A percentile compares a stretch with the other conserved stretches of the same genome.
Evolutionary conservation across 179 eudicot species (phyloP).

Genomic region (Patellifolia procumbens): DNA sequence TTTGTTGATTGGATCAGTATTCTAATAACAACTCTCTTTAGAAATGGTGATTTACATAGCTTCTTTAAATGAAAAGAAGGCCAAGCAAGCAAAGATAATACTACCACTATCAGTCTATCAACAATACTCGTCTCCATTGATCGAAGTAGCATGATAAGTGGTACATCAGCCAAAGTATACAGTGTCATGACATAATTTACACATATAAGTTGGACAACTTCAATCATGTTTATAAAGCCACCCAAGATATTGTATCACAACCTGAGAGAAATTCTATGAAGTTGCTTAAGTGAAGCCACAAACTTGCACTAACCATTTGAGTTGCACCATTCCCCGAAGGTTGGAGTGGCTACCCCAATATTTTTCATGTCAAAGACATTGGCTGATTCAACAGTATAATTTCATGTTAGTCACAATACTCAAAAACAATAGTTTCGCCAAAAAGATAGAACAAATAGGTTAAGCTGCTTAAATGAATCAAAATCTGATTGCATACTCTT

Average conservation of each 20-base stretch:
- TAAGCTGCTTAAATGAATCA: background rate
- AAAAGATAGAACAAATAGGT: background rate
- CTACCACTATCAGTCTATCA: no score
- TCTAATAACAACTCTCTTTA: no score
- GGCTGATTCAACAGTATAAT: constrained; percentile 43
- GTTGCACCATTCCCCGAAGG: constrained; percentile 67
- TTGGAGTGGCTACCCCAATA: constrained; percentile 72
- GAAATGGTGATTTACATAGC: no score
- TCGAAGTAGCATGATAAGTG: background rate
- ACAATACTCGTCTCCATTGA: no score
- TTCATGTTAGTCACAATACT: constrained; percentile 29
- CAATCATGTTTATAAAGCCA: constrained; percentile 10
- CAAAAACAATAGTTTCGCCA: background rate
- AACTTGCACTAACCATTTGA: constrained; percentile 15
- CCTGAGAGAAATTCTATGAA: background rate
- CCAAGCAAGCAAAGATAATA: no score
- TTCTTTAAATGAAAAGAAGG: no score
- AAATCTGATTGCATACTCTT: background rate
- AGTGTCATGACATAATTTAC: background rate
- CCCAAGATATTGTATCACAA: background rate
- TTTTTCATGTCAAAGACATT: constrained; percentile 78
- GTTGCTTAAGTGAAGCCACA: background rate
- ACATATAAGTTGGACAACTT: background rate
- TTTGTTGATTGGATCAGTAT: no score
- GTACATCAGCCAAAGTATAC: background rate